phyloP scores from a whole-genome alignment of 371 early-diverging fungal species.

The Mucor piriformis region DNA sequence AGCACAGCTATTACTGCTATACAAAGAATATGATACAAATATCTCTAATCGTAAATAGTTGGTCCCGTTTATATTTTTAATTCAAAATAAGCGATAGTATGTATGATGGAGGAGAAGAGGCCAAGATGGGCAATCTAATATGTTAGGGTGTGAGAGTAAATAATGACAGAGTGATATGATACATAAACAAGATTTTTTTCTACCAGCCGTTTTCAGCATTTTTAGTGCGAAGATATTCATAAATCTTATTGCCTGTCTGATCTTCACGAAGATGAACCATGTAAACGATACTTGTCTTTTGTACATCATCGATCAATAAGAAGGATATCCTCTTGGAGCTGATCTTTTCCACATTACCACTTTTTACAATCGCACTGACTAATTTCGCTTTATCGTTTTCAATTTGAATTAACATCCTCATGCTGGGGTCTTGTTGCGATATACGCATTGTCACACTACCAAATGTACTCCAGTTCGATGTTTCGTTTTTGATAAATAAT shows the following conservation, averaged over 20 bases:
- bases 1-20: too few species aligned
- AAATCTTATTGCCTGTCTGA: conserved; percentile 39
- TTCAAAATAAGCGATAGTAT: background rate
- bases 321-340: conserved; percentile 41
- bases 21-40: too few species aligned
- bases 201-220: conserved; percentile 49
- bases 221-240: conserved; percentile 41
- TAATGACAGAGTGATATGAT: background rate
- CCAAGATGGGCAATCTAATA: background rate
- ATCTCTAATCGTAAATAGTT: background rate
- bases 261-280: conserved; percentile 54
- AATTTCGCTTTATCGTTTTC: conserved; percentile 48
- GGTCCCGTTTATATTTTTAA: background rate
- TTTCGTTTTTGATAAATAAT: conserved; percentile 43
- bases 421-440: conserved; percentile 45
- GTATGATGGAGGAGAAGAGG: background rate
- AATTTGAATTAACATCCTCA: conserved; percentile 48
- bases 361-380: conserved; percentile 43
- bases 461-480: conserved; percentile 47
- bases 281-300: conserved; percentile 44
- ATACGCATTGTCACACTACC: conserved; percentile 40
- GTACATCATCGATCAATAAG: conserved; percentile 34
- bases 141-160: background rate
- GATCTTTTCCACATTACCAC: conserved; percentile 46
- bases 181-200: background rate